A percentile compares a stretch with the other conserved stretches of the same genome.
Evolutionary conservation across 441 rosid genomes (phyloP).

Genomic region (Eruca vesicaria): DNA sequence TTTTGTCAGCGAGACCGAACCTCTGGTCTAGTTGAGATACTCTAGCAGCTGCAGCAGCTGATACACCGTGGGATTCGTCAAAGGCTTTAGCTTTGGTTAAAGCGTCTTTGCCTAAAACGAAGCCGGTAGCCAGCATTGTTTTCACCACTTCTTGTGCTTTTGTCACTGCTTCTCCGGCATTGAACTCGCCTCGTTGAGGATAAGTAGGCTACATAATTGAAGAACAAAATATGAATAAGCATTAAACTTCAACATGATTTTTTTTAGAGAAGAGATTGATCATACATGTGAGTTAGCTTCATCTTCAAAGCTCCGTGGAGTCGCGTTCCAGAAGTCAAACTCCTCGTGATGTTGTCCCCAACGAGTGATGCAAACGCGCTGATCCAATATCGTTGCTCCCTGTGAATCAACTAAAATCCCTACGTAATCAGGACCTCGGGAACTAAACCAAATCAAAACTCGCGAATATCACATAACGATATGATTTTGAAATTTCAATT

Average conservation of each 20-base stretch:
- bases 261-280: constrained; percentile 16
- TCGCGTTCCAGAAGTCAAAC: constrained; percentile 50
- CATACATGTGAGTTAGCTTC: constrained; percentile 50
- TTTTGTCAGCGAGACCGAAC: constrained; percentile 52
- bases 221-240: neutral
- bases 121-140: constrained; percentile 57
- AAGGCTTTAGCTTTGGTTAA: constrained; percentile 51
- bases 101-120: constrained; percentile 58
- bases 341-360: constrained; percentile 63
- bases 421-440: neutral
- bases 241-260: neutral
- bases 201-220: constrained; percentile 32
- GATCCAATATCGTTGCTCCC: constrained; percentile 74
- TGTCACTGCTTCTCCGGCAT: constrained; percentile 63
- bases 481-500: neutral
- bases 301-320: constrained; percentile 31
- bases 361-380: constrained; percentile 61
- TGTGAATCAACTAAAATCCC: constrained; percentile 18
- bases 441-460: neutral
- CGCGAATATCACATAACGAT: neutral
- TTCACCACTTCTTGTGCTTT: constrained; percentile 59
- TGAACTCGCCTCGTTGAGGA: constrained; percentile 36
- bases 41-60: constrained; percentile 56
- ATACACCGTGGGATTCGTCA: constrained; percentile 59
- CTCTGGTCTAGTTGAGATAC: constrained; percentile 53